phyloP scores from a whole-genome alignment of 1,284 basidiomycete species.

The Meripilus lineatus region DNA sequence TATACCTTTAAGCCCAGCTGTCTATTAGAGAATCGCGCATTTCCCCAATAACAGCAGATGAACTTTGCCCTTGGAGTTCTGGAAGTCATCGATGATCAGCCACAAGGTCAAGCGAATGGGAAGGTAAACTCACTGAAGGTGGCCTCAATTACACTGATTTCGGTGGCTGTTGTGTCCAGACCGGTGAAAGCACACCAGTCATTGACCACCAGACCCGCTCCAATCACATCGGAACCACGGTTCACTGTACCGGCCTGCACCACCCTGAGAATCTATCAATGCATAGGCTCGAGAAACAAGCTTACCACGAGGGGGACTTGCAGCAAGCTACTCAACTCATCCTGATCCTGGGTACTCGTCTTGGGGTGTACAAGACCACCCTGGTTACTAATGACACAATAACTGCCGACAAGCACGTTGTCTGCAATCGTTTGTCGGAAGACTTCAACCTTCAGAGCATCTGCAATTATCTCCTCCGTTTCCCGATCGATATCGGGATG shows the following conservation, averaged over 20 bases:
- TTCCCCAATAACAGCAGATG: slow-evolving; percentile 85
- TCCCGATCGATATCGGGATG: slow-evolving; percentile 98
- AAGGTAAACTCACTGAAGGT: slow-evolving; percentile 75
- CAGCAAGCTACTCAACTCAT: slow-evolving; percentile 91
- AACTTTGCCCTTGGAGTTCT: slow-evolving; percentile 89
- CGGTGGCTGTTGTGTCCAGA: slow-evolving; percentile 95
- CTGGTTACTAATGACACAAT: slow-evolving; percentile 93
- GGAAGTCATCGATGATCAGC: slow-evolving; percentile 11
- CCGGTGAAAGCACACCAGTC: slow-evolving; percentile 99
- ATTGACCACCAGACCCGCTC: slow-evolving; percentile 96
- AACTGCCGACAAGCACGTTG: slow-evolving; percentile 96
- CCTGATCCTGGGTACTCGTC: slow-evolving; percentile 95
- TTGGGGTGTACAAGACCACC: slow-evolving; percentile 97
- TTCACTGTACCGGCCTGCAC: slow-evolving; percentile 93
- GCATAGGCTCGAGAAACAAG: slow-evolving; percentile 17
- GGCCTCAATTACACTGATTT: slow-evolving; percentile 97
- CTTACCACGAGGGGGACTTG: slow-evolving; percentile 93
- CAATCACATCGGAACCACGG: slow-evolving; percentile 96
- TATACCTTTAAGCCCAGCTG: slow-evolving; percentile 86
- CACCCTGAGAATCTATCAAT: neutral
- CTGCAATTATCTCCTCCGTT: slow-evolving; percentile 99
- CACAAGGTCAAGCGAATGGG: slow-evolving; percentile 1
- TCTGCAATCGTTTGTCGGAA: slow-evolving; percentile 97
- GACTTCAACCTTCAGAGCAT: slow-evolving; percentile 98
- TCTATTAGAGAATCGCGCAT: slow-evolving; percentile 94